These are phyloP conservation scores for Scedosporium minutisporum DNA, from an alignment of 2,329 filamentous ascomycete species.

Conservation along the genomic window DNA sequence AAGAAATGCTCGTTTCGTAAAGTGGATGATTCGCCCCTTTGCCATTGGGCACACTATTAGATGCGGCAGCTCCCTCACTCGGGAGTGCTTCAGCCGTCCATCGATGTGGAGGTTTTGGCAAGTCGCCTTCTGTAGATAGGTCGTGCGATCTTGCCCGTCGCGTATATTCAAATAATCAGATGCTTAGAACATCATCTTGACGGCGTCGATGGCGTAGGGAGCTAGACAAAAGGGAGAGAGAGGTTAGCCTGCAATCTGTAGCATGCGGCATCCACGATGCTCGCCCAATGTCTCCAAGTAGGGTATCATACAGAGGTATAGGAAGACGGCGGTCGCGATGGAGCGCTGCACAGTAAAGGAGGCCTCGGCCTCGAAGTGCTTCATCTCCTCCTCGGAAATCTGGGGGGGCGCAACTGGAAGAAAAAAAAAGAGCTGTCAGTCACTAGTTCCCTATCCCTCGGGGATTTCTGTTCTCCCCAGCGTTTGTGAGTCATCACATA, in stretches of 20 bases:
- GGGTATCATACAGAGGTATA: slow-evolving; percentile 62
- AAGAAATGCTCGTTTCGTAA: background rate
- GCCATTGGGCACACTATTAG: background rate
- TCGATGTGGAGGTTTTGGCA: background rate
- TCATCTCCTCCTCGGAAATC: slow-evolving; percentile 60
- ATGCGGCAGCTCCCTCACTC: background rate
- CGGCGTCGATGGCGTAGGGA: slow-evolving; percentile 48
- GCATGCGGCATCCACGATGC: background rate
- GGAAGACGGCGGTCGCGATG: slow-evolving; percentile 52
- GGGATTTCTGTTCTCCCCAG: slow-evolving; percentile 7
- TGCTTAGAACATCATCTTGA: slow-evolving; percentile 32
- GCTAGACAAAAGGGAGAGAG: slow-evolving; percentile 25
- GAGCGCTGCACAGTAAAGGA: slow-evolving; percentile 58
- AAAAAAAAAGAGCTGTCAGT: background rate
- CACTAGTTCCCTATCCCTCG: background rate
- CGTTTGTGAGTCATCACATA: slow-evolving; percentile 24
- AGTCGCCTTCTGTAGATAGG: background rate
- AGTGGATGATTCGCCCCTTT: background rate
- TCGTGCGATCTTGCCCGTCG: background rate
- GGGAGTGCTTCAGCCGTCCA: background rate
- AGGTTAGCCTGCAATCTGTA: background rate
- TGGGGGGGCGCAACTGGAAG: slow-evolving; percentile 55
- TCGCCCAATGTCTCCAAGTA: background rate
- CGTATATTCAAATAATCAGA: background rate
- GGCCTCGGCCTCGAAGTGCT: slow-evolving; percentile 58